A percentile compares a stretch with the other conserved stretches of the same genome.
These are phyloP conservation scores for Tremellales sp. DNA, from an alignment of 1,284 basidiomycete species.

Conservation along the genomic window DNA sequence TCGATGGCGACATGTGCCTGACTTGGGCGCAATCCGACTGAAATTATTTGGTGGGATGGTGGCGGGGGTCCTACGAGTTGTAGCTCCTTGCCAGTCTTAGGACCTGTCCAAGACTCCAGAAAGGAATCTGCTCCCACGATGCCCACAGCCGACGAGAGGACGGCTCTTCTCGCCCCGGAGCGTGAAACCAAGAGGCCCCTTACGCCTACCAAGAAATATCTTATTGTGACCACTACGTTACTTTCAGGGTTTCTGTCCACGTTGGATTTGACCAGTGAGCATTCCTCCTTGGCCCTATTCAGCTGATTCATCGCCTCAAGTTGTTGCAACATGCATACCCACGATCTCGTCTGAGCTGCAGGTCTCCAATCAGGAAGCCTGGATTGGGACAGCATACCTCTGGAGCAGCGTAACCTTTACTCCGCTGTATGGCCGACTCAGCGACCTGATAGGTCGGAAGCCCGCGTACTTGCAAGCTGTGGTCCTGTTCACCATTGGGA, in stretches of 20 bases:
- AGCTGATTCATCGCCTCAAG: constrained; percentile 9
- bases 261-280: constrained; percentile 27
- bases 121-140: no score
- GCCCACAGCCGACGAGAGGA: constrained; percentile 9
- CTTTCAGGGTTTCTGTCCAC: constrained; percentile 22
- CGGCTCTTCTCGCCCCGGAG: constrained; percentile 9
- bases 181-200: constrained; percentile 2
- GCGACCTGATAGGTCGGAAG: constrained; percentile 27
- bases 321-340: constrained; percentile 31
- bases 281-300: background rate
- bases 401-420: constrained; percentile 32
- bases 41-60: no score
- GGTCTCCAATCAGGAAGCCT: constrained; percentile 25
- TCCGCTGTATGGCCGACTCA: constrained; percentile 29
- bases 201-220: constrained; percentile 9
- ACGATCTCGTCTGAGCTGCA: constrained; percentile 28
- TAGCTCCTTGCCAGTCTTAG: no score
- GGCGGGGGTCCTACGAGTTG: no score
- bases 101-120: no score
- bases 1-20: no score
- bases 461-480: constrained; percentile 23
- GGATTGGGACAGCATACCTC: constrained; percentile 36
- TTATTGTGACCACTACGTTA: constrained; percentile 24
- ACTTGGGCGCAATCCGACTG: no score
- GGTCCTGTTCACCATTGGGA: constrained; percentile 27